phyloP scores from a whole-genome alignment of 176 grass and related monocot genomes.

The Lolium rigidum region DNA sequence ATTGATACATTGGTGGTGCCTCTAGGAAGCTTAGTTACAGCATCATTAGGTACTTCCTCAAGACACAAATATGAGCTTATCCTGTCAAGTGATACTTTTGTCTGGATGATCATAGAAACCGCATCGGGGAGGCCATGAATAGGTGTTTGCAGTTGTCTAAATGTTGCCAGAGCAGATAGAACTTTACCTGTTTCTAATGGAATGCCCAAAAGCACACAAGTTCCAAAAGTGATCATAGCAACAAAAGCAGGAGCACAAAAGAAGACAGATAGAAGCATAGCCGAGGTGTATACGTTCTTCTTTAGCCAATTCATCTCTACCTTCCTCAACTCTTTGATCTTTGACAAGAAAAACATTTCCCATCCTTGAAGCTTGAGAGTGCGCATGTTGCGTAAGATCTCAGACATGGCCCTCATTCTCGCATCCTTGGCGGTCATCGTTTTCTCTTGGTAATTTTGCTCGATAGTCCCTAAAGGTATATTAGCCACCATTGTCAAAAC shows the following conservation, averaged over 20 bases:
- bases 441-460: constrained; percentile 62
- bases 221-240: constrained; percentile 64
- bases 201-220: constrained; percentile 63
- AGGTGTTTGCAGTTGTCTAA: constrained; percentile 71
- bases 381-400: constrained; percentile 77
- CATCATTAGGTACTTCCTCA: constrained; percentile 56
- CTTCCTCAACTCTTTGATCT: constrained; percentile 68
- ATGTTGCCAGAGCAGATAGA: constrained; percentile 72
- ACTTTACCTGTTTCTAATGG: constrained; percentile 75
- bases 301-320: constrained; percentile 67
- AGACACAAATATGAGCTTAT: constrained; percentile 67
- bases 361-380: constrained; percentile 91
- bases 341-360: constrained; percentile 81
- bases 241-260: constrained; percentile 78
- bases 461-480: constrained; percentile 53
- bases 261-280: constrained; percentile 57
- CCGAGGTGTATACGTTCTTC: constrained; percentile 55
- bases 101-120: constrained; percentile 60
- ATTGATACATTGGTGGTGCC: constrained; percentile 54
- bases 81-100: constrained; percentile 77
- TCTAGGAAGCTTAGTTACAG: constrained; percentile 51
- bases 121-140: constrained; percentile 64
- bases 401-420: constrained; percentile 77
- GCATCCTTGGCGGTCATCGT: constrained; percentile 74
- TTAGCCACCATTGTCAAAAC: constrained; percentile 63